Evolutionary conservation across 768 basidiomycete species (phyloP), one percentile per base, ranked within the genome.

Genomic region (Hypsizygus marmoreus): DNA sequence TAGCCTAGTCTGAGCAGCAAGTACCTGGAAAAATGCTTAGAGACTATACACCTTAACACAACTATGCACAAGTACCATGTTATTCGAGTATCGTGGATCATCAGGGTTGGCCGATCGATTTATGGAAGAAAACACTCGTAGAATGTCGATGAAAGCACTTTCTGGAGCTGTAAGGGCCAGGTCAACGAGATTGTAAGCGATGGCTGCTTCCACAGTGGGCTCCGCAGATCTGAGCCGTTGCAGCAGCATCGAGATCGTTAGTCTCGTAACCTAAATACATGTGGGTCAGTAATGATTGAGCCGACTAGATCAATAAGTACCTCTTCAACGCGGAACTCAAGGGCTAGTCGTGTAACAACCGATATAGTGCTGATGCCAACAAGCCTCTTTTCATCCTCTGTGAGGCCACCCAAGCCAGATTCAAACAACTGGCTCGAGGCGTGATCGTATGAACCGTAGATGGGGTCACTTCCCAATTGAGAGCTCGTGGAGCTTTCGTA

Each of bases 351-450:
- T 2, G 94, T 88, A 4, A 95, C 93, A 2, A 95, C 88, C 2
- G 90, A 90, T 47, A 97, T 93, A 2, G 92, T 93, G 50, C 89
- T 93, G 40, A 93, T 91, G 2, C 88, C 88, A 30, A 94, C 83
- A 13, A 92, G 75, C 38, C 84, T 74, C 58, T 85, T 87, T 62
- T 95, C 87, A 47, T 95, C 93, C 37, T 93, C 91, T 1, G 88
- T 82, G 30, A 86, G 74, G 7, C 82, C 80, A 10, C 77, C 72
- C 17, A 89, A 65, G 2, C 85, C 84, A 3, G 70, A 75, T 50
- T 89, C 87, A 16, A 81, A 72, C 0, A 82, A 77, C 38, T 82
- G 77, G 6, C 80, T 55, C 4, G 78, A 77, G 13, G 73, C 60
- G 31, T 76, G 70, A 48, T 85, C 81, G 20, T 71, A 60, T 1